Evolutionary conservation across 2,329 filamentous ascomycete species (phyloP).

Genomic region (Penicillium sp.): DNA sequence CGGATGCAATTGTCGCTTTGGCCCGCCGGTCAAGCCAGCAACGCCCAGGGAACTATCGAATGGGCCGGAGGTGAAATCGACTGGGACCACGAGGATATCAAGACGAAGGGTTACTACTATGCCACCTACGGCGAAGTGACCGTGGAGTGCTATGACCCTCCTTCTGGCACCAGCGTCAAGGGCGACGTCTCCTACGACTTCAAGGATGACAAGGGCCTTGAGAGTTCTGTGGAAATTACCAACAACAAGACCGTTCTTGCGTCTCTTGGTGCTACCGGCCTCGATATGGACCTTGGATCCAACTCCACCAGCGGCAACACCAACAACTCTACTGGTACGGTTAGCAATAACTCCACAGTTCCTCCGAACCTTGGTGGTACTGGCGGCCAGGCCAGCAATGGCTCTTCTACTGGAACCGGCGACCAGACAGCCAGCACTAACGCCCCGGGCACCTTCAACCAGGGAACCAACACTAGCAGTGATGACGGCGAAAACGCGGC

Average conservation of each 20-base stretch:
- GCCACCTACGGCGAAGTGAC: slow-evolving; percentile 76
- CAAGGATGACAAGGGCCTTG: slow-evolving; percentile 67
- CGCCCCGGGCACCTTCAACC: slow-evolving; percentile 35
- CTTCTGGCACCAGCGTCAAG: slow-evolving; percentile 66
- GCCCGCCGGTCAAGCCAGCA: slow-evolving; percentile 82
- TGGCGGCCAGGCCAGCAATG: slow-evolving; percentile 33
- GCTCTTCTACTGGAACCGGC: slow-evolving; percentile 21
- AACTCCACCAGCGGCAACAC: slow-evolving; percentile 17
- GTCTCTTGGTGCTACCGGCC: slow-evolving; percentile 80
- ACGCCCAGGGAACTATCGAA: slow-evolving; percentile 80
- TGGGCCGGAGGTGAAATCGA: slow-evolving; percentile 93
- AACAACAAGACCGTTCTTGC: slow-evolving; percentile 76
- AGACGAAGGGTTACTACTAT: slow-evolving; percentile 86
- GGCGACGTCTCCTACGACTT: slow-evolving; percentile 76
- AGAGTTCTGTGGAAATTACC: slow-evolving; percentile 77
- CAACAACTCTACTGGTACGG: slow-evolving; percentile 23
- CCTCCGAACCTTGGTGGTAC: slow-evolving; percentile 41
- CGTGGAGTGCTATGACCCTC: slow-evolving; percentile 88
- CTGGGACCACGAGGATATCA: slow-evolving; percentile 82
- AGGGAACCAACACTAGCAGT: slow-evolving; percentile 27
- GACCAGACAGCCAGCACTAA: slow-evolving; percentile 21
- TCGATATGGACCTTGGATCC: slow-evolving; percentile 62
- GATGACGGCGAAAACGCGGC: slow-evolving; percentile 33
- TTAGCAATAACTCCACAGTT: slow-evolving; percentile 28
- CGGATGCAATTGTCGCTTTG: slow-evolving; percentile 94